Evolutionary conservation across 495 filamentous ascomycete species (phyloP), one percentile per base, ranked within the genome.

Genomic region (Letharia lupina): DNA sequence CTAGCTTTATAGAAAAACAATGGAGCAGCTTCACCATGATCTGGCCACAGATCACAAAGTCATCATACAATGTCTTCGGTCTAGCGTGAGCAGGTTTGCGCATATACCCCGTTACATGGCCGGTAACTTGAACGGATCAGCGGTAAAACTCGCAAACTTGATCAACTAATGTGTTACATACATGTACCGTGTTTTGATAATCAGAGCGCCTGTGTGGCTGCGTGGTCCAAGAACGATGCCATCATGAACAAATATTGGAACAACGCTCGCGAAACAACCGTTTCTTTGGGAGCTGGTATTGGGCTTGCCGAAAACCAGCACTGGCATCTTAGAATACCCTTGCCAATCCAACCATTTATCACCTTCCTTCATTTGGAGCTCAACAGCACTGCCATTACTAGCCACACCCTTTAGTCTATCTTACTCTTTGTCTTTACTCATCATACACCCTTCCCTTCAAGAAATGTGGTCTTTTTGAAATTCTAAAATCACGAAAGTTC

Each of bases 61-160:
- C 1, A 20, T 2, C 16, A 47, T 18, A 20, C 44, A 16, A 16
- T 54, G 15, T 28, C 47, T 42, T 28, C 16, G 12, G 45, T 31
- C 20, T 54, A 63, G 61, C 39, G 42, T 63, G 61, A 63, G 61
- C 47, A 52, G 9, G 50, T 54, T 63, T 63, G 61, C 61, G 61
- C 61, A 16, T 11, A 23, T 41, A 35, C 23, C 28, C 11, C 20
- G 3, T 13, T 15, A 41, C 15, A n/a, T n/a, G 39, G 42, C n/a
- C 33, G 12, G 28, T 61, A 13, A 20, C 7, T 37, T 48, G 9
- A 8, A 50, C 18, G n/a, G 40, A 15, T 47, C 20, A 6, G 0
- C 39, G 23, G 3, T 15, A 16, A 63, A 1, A 15, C 33, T n/a
- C 61, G 35, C 61, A 63, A 63, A 63, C 5, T 54, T 54, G 47